Evolutionary conservation across 2,329 filamentous ascomycete species (phyloP), one percentile per base, ranked within the genome.

Genomic region (Penicillium sp.): DNA sequence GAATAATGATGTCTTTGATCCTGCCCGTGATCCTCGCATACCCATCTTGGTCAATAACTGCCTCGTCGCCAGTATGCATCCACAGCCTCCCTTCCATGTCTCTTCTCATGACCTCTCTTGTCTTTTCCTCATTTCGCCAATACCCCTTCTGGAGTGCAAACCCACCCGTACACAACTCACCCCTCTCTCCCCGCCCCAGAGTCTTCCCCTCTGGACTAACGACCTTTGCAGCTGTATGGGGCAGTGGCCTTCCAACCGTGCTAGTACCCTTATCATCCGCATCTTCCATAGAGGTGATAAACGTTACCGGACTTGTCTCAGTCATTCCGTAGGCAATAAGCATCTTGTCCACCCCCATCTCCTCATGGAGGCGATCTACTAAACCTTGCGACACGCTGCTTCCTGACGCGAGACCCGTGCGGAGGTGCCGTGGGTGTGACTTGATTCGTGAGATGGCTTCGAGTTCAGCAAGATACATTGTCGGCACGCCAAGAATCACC

Each of bases 251-350:
- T 0, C 93, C 93, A 1, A 97, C 91, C 4, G 85, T 90, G 26
- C 85, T 82, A 48, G 90, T 88, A 46, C 92, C 84, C 76, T 89
- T 90, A 38, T 84, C 83, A 2, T 90, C 79, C 0, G 90, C 86
- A 71, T 96, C 92, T 11, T 84, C 76, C 0, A 91, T 90, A 0
- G 85, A 80, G 0, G 92, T 96, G 90, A 96, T 96, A 69, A 86
- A 86, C 1, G 77, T 81, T 0, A 85, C 82, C 0, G 80, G 85
- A 83, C 67, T 90, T 64, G 92, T 96, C 77, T 97, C 92, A 1
- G 93, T 97, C 92, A 96, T 95, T 61, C 92, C 93, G 75, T 97
- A 97, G 79, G 92, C 96, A 65, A 96, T 97, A 1, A 92, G 91
- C 45, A 97, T 80, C 56, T 94, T 90, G 0, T 83, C 84, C 8